Evolutionary conservation across 805 yeast species (phyloP).

Genomic region (Vanderwaltozyma tropicalis): DNA sequence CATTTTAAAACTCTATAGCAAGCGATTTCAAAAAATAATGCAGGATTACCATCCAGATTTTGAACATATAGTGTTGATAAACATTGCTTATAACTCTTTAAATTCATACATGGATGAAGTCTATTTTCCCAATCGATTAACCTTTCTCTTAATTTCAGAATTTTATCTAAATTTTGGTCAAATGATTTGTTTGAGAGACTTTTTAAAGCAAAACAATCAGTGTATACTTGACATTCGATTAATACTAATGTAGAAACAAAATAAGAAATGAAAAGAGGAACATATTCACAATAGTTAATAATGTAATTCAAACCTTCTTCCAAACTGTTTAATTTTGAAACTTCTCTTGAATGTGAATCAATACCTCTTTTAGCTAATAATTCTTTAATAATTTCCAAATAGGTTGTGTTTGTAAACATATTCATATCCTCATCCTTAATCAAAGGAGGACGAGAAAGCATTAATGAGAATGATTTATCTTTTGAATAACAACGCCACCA

Average conservation of each 20-base stretch:
- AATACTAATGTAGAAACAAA: conserved; percentile 9
- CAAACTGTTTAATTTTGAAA: conserved; percentile 7
- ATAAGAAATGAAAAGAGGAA: conserved; percentile 17
- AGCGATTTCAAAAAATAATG: conserved; percentile 11
- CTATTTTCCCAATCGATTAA: conserved; percentile 16
- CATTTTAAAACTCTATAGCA: conserved; percentile 15
- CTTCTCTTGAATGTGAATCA: conserved; percentile 5
- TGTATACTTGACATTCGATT: conserved; percentile 11
- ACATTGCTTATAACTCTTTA: conserved; percentile 15
- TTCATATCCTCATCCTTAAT: conserved; percentile 16
- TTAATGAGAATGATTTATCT: conserved; percentile 17
- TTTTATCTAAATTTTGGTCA: conserved; percentile 15
- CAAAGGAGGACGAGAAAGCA: conserved; percentile 15
- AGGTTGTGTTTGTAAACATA: conserved; percentile 9
- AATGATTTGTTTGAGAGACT: conserved; percentile 12
- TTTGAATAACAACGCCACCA: conserved; percentile 37
- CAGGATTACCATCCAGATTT: conserved; percentile 10
- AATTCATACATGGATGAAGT: conserved; percentile 16
- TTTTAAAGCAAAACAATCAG: conserved; percentile 14
- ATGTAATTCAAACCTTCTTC: conserved; percentile 11
- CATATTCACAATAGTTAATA: conserved; percentile 11
- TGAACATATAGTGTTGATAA: conserved; percentile 14
- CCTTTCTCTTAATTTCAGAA: conserved; percentile 9
- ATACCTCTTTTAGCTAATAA: neutral
- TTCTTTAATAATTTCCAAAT: conserved; percentile 11